phyloP scores from a whole-genome alignment of 2,329 filamentous ascomycete species.

The Trichoderma koningiopsis region DNA sequence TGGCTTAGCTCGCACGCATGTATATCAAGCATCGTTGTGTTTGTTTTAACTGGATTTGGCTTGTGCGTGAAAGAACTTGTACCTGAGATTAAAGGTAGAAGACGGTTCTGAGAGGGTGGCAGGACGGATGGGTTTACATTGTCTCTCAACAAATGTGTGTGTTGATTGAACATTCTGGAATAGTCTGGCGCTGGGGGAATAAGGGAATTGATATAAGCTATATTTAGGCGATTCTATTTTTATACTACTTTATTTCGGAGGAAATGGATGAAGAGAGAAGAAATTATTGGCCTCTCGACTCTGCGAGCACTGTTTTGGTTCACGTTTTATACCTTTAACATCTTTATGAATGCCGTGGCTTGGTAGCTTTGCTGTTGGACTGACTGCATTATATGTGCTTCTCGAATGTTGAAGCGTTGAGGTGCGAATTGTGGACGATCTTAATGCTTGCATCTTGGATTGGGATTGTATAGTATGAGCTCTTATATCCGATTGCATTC shows the following conservation, averaged over 20 bases:
- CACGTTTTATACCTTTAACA: background rate
- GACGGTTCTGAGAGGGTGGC: background rate
- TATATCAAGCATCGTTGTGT: background rate
- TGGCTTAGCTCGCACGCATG: background rate
- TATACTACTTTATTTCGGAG: background rate
- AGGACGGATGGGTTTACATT: background rate
- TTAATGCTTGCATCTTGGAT: background rate
- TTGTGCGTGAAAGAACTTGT: background rate
- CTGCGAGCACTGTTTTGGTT: background rate
- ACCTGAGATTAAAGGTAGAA: slow-evolving; percentile 7
- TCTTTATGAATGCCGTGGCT: background rate
- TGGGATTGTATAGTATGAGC: background rate
- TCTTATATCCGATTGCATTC: background rate
- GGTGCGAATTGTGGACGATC: too few species aligned
- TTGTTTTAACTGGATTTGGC: slow-evolving; percentile 2
- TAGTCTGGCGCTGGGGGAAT: slow-evolving; percentile 18
- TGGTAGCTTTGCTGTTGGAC: background rate
- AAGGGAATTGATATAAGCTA: slow-evolving; percentile 1
- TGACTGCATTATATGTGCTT: background rate
- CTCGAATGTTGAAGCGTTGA: background rate
- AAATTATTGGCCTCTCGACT: background rate
- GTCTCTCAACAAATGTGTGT: background rate
- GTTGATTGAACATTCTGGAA: background rate
- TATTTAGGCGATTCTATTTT: background rate
- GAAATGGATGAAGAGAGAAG: too few species aligned